Evolutionary conservation across 2,329 filamentous ascomycete species (phyloP), one percentile per base, ranked within the genome.

Genomic region (Phyllosticta capitalensis): DNA sequence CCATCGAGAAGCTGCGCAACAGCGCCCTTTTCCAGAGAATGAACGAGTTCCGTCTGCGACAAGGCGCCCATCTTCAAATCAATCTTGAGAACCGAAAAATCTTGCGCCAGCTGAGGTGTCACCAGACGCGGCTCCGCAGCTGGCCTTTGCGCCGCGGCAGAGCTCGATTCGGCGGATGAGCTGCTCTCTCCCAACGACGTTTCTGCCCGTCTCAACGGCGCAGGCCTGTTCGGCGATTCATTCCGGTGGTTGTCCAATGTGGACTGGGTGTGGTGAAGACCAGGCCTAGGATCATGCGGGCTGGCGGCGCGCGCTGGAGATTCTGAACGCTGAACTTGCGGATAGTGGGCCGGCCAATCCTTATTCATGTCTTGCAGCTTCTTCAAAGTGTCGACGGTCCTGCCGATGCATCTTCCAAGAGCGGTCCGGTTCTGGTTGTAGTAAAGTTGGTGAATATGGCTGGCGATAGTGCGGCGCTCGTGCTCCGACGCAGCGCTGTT

Each of bases 341-440:
- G 94, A 71, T 99, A 99, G 71, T 95, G 89, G 30, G 92, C 92
- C 1, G 94, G 94, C 94, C 94, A 97, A 68, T 86, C 83, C 14
- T 87, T 78, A 69, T 99, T 99, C 81, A 90, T 94, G 63, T 92
- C 82, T 73, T 95, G 92, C 60, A 99, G 81, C 61, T 84, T 84
- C 71, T 88, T 87, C 64, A 99, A 76, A 1, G 90, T 84, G 62
- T 96, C 90, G 61, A 96, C 84, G 9, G 92, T 92, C 65, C 86
- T 84, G 68, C 86, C 89, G 69, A 99, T 96, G 14, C 91, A 88
- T 61, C 92, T 87, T 51, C 85, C 90, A n/a, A 99, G 83, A 30
- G 89, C 85, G 5, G 86, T 89, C 61, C 92, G 86, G 72, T 97
- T 96, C 68, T 90, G 85, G 73, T 97, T 97, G 76, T 96, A 96